Evolutionary conservation across 345 rosid genomes (phyloP), one percentile per base, ranked within the genome.

Genomic region (rapeseed (Brassica napus)): DNA sequence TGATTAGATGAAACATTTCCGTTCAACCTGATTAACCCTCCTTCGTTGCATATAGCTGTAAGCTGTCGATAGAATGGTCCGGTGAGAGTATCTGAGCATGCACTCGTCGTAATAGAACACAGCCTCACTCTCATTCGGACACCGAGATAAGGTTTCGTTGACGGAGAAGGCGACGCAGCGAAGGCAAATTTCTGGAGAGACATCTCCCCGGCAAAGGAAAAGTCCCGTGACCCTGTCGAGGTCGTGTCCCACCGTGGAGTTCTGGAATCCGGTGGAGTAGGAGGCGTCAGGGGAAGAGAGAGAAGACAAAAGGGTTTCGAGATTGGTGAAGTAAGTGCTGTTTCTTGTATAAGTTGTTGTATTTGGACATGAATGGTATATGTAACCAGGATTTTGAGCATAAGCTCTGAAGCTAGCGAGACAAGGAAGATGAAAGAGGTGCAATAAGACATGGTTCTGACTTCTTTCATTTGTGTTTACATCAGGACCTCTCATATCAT

Each of bases 161-260:
- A 76, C 57, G 0, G 88, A 62, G 5, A 24, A 57, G 0, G 0
- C 0, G 32, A 85, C 86, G 24, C 91, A 91, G 16, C 15, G 16
- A 58, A 44, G 54, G 61, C 92, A 89, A 11, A 8, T 37, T 16
- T 67, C 52, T 0, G 74, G 14, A 0, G 80, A 24, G 5, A 74
- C 2, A 3, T 85, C 86, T 1, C 86, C 87, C 0, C 83, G 82
- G 80, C 89, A 85, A 2, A 73, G 70, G 66, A 83, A 87, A 42
- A 84, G 82, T 8, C 87, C 87, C 4, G 83, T 82, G 70, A 76
- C 80, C 4, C 8, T 58, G 49, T 85, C 64, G 0, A 80, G 59
- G 2, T 11, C 49, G 18, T 44, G 58, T 2, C 90, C 91, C 0
- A 2, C 63, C 14, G 88, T 77, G 74, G 39, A 44, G 81, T 76